Conservation (phyloP, 2,329 filamentous ascomycete genomes). For the Incumbomyces lentus region DNA sequence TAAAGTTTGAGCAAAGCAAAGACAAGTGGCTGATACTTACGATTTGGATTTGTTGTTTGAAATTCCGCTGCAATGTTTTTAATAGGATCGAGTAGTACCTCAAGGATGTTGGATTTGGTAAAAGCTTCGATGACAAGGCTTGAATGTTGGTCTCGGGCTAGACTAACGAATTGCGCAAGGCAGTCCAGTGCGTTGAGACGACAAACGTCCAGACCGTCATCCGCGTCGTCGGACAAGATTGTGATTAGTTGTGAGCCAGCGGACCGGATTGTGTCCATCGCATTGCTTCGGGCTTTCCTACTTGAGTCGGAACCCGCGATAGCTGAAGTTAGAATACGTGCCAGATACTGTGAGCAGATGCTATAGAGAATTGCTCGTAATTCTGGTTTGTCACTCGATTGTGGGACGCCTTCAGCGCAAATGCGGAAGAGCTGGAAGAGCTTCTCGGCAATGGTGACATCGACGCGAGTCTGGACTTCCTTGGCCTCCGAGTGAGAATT, state of each 20-base stretch:
- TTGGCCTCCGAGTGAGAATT: slow-evolving; percentile 27
- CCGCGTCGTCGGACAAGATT: slow-evolving; percentile 85
- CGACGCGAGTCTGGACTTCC: slow-evolving; percentile 34
- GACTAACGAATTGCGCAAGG: slow-evolving; percentile 64
- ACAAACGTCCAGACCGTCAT: slow-evolving; percentile 68
- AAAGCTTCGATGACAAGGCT: slow-evolving; percentile 68
- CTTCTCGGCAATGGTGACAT: slow-evolving; percentile 75
- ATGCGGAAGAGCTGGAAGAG: slow-evolving; percentile 86
- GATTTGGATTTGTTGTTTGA: slow-evolving; percentile 45
- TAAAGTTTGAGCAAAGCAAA: neutral
- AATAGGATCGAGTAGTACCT: slow-evolving; percentile 79
- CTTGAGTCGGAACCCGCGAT: slow-evolving; percentile 38
- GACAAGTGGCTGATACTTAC: slow-evolving; percentile 33
- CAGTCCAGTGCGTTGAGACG: slow-evolving; percentile 78
- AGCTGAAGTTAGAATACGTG: slow-evolving; percentile 47
- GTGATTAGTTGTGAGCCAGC: slow-evolving; percentile 75
- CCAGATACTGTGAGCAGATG: slow-evolving; percentile 79
- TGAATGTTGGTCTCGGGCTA: slow-evolving; percentile 63
- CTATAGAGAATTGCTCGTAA: slow-evolving; percentile 81
- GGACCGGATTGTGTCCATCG: slow-evolving; percentile 60
- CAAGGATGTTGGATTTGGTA: slow-evolving; percentile 79
- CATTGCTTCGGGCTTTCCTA: slow-evolving; percentile 39
- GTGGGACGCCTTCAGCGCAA: slow-evolving; percentile 67
- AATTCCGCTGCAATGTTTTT: slow-evolving; percentile 66
- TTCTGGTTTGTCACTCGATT: slow-evolving; percentile 55